Evolutionary conservation across 1,284 basidiomycete genomes (phyloP).

Genomic region (Irpex sp.): DNA sequence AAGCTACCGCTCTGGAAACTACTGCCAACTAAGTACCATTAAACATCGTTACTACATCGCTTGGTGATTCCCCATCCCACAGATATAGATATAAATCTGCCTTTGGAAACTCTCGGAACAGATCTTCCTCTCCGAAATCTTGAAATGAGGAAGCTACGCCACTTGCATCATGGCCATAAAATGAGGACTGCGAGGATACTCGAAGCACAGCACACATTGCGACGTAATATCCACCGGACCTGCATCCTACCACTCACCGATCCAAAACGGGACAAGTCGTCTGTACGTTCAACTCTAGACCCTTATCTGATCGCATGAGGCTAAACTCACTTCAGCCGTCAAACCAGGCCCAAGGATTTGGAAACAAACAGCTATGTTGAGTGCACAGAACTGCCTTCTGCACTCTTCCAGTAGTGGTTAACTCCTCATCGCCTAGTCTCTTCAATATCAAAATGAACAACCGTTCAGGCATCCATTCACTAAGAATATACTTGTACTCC

Average conservation of each 20-base stretch:
- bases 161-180: background rate
- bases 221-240: background rate
- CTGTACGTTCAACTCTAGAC: background rate
- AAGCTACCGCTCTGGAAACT: background rate
- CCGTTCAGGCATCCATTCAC: background rate
- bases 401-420: background rate
- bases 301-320: constrained; percentile 2
- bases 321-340: background rate
- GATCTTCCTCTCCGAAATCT: background rate
- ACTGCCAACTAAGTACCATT: background rate
- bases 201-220: background rate
- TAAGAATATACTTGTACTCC: background rate
- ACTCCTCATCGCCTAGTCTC: background rate
- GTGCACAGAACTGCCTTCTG: background rate
- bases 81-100: background rate
- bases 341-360: background rate
- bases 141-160: background rate
- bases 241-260: background rate
- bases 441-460: background rate
- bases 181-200: background rate
- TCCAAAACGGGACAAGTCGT: background rate
- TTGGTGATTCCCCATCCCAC: too few species aligned
- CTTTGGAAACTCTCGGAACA: background rate
- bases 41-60: background rate
- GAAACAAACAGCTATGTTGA: background rate